Percentiles rank a stretch among this genome's conserved stretches.
phyloP scores from a whole-genome alignment of 257 asterid species.

The Jacaranda mimosifolia region DNA sequence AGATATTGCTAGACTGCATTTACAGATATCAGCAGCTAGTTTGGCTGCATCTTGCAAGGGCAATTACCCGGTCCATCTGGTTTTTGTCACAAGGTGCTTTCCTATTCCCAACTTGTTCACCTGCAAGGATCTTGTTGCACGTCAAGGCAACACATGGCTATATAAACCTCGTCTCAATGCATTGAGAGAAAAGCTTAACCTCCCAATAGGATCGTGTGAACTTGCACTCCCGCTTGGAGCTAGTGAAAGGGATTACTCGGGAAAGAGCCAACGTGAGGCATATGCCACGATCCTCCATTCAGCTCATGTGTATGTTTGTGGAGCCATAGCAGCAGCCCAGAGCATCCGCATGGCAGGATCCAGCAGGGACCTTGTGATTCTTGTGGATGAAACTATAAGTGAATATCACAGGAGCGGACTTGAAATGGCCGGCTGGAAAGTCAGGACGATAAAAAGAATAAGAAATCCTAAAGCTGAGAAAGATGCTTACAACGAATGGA shows the following conservation, averaged over 20 bases:
- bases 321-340: constrained; percentile 94
- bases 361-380: constrained; percentile 85
- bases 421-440: constrained; percentile 83
- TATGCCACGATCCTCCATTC: constrained; percentile 94
- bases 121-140: constrained; percentile 65
- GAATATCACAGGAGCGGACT: constrained; percentile 81
- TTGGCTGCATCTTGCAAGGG: constrained; percentile 72
- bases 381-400: constrained; percentile 79
- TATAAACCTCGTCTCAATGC: constrained; percentile 61
- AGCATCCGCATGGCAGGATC: constrained; percentile 90
- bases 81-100: constrained; percentile 68
- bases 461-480: constrained; percentile 88
- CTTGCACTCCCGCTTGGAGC: constrained; percentile 83
- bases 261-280: constrained; percentile 71
- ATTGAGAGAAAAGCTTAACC: constrained; percentile 67
- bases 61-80: constrained; percentile 55
- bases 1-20: constrained; percentile 78
- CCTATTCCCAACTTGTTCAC: constrained; percentile 74
- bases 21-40: constrained; percentile 75
- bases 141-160: constrained; percentile 65
- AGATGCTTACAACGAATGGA: constrained; percentile 96
- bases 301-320: constrained; percentile 87
- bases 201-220: constrained; percentile 90
- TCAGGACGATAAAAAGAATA: constrained; percentile 74
- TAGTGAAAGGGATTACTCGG: constrained; percentile 51